A percentile compares a stretch with the other conserved stretches of the same genome.
Evolutionary conservation across 1,284 basidiomycete genomes (phyloP).

Genomic region (Microbotryum silenes-acaulis): DNA sequence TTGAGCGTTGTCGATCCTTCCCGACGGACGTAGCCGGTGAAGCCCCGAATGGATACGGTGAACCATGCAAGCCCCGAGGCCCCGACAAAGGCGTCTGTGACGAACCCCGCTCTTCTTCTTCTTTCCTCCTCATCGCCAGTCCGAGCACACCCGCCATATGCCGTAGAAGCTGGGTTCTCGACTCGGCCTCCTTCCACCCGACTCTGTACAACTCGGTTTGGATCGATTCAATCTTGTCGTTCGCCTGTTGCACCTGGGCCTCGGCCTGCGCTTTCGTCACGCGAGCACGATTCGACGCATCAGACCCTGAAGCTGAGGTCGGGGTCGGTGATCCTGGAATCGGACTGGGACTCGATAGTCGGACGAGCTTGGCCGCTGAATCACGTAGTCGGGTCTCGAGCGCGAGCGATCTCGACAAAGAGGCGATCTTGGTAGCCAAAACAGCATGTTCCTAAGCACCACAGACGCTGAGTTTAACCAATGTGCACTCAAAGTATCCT

Average conservation of each 20-base stretch:
- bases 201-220: constrained; percentile 12
- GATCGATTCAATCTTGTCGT: constrained; percentile 17
- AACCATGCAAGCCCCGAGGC: no score
- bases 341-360: constrained; percentile 11
- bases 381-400: constrained; percentile 30
- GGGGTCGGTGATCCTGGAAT: not conserved
- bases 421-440: constrained; percentile 14
- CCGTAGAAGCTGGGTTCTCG: constrained; percentile 11
- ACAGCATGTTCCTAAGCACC: constrained; percentile 14
- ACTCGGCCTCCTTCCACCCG: constrained; percentile 12
- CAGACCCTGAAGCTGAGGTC: not conserved
- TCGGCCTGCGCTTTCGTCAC: constrained; percentile 14
- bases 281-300: constrained; percentile 1
- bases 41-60: not conserved
- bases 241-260: constrained; percentile 14
- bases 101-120: constrained; percentile 15
- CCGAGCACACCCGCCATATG: constrained; percentile 32
- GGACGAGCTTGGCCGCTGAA: constrained; percentile 29
- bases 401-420: constrained; percentile 23
- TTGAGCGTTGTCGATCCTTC: not conserved
- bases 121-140: constrained; percentile 7
- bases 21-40: not conserved
- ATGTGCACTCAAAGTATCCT: not conserved
- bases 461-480: not conserved
- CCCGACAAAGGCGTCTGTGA: not conserved